A percentile compares a stretch with the other conserved stretches of the same genome.
phyloP scores from a whole-genome alignment of 179 eudicot genomes.

The Patellifolia procumbens region DNA sequence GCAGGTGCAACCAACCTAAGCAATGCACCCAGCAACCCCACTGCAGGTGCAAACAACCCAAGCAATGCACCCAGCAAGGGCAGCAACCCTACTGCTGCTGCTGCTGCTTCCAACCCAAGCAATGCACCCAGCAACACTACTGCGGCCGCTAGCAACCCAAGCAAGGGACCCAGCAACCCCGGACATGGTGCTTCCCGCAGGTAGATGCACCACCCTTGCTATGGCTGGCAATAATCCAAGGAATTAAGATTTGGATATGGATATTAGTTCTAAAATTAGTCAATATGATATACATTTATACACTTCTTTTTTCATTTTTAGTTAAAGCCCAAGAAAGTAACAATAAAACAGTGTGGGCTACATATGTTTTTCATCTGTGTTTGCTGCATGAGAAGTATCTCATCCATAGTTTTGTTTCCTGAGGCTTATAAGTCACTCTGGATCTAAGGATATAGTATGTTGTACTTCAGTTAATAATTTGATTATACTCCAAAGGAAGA shows the following conservation, averaged over 20 bases:
- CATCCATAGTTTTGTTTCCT: constrained; percentile 5
- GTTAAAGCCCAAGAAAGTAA: background rate
- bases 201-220: too few species aligned
- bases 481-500: too few species aligned
- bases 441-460: background rate
- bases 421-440: background rate
- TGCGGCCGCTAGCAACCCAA: background rate
- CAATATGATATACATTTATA: too few species aligned
- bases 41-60: too few species aligned
- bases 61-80: background rate
- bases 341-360: background rate
- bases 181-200: too few species aligned
- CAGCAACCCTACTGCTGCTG: background rate
- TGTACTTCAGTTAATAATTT: constrained; percentile 3
- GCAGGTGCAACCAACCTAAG: background rate
- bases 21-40: background rate
- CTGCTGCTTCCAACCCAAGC: too few species aligned
- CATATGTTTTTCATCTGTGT: background rate
- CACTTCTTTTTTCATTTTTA: too few species aligned
- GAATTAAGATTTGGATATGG: background rate
- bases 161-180: background rate
- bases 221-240: too few species aligned
- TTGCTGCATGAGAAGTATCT: background rate
- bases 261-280: background rate
- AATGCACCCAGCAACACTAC: too few species aligned